These are phyloP conservation scores for Pseudonitzschia multiseries DNA, from an alignment of 108 stramenopile genomes.

Conservation along the genomic window DNA sequence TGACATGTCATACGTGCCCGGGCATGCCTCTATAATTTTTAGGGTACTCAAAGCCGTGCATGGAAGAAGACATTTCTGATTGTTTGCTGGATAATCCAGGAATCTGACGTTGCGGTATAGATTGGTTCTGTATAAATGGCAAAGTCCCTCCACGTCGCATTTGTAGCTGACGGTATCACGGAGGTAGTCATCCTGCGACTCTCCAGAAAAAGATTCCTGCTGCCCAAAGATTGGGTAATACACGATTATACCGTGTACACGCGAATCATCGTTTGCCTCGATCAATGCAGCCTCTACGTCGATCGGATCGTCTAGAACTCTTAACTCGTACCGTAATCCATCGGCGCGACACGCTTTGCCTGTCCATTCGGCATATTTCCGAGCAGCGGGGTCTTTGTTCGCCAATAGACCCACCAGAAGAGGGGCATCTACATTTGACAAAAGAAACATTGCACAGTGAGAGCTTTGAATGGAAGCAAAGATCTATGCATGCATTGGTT, in stretches of 20 bases:
- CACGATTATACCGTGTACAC: constrained; percentile 96
- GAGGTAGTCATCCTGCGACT: constrained; percentile 95
- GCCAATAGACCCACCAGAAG: constrained; percentile 93
- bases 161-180: constrained; percentile 87
- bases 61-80: constrained; percentile 90
- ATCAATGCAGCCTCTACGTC: constrained; percentile 88
- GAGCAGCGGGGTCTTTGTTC: constrained; percentile 90
- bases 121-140: constrained; percentile 90
- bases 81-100: constrained; percentile 69
- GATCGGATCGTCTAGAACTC: constrained; percentile 68
- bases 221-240: constrained; percentile 98
- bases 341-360: constrained; percentile 87
- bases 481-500: not conserved
- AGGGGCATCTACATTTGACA: constrained; percentile 63
- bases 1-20: constrained; percentile 57
- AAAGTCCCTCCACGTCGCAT: constrained; percentile 97
- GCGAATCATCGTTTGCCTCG: constrained; percentile 91
- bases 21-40: constrained; percentile 89
- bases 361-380: constrained; percentile 96
- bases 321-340: constrained; percentile 94
- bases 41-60: constrained; percentile 93
- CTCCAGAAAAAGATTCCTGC: constrained; percentile 91
- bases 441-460: not conserved
- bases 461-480: not conserved
- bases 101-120: constrained; percentile 92